Evolutionary conservation across 2,329 filamentous ascomycete species (phyloP).

Genomic region (Aspergillus fischeri): DNA sequence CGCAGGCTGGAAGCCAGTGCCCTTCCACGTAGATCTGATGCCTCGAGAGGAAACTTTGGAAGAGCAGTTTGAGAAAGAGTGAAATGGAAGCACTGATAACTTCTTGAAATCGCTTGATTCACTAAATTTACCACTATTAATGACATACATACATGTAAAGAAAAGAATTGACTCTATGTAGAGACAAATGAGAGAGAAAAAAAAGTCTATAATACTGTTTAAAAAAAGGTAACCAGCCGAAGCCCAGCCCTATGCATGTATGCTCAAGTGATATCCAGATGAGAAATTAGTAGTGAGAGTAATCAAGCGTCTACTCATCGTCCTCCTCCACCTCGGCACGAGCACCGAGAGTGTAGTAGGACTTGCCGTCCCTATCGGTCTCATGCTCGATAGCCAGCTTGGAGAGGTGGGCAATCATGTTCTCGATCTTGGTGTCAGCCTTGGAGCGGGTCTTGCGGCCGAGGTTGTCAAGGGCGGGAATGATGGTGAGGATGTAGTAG

Average conservation of each 20-base stretch:
- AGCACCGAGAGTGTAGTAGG: slow-evolving; percentile 41
- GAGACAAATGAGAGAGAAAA: slow-evolving; percentile 28
- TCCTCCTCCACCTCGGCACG: slow-evolving; percentile 43
- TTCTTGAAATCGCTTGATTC: slow-evolving; percentile 33
- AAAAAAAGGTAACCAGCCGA: slow-evolving; percentile 21
- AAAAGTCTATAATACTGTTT: slow-evolving; percentile 38
- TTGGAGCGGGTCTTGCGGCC: slow-evolving; percentile 50
- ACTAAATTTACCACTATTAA: slow-evolving; percentile 39
- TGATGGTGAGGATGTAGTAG: slow-evolving; percentile 47
- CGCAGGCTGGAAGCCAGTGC: background rate
- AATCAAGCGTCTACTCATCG: slow-evolving; percentile 36
- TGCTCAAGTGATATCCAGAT: slow-evolving; percentile 35
- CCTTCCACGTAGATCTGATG: too few species aligned
- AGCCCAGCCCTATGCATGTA: slow-evolving; percentile 27
- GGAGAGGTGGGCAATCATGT: slow-evolving; percentile 49
- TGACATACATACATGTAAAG: slow-evolving; percentile 40
- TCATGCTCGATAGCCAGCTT: slow-evolving; percentile 51
- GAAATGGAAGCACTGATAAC: slow-evolving; percentile 1
- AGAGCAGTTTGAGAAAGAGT: background rate
- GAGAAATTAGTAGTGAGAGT: slow-evolving; percentile 21
- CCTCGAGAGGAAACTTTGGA: too few species aligned
- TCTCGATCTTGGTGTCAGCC: slow-evolving; percentile 52
- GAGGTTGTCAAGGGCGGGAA: slow-evolving; percentile 47
- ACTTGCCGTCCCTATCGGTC: slow-evolving; percentile 43
- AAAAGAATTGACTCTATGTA: slow-evolving; percentile 33